Evolutionary conservation across 2,329 filamentous ascomycete genomes (phyloP).

Genomic region (Plectosphaerella plurivora): DNA sequence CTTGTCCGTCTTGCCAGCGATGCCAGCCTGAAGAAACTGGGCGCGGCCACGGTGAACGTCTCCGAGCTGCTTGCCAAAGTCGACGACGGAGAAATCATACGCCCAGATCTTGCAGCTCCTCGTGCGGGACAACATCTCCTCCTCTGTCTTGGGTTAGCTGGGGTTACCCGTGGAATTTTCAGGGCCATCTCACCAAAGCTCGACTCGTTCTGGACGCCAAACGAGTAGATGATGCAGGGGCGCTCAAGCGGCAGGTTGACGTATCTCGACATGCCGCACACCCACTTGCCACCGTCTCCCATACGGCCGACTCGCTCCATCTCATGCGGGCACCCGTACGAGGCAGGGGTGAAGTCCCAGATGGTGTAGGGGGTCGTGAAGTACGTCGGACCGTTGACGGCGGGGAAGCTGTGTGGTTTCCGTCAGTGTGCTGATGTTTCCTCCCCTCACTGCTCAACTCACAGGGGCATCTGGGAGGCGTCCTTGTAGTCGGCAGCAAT

Average conservation of each 20-base stretch:
- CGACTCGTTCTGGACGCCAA: conserved; percentile 30
- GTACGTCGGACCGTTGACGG: conserved; percentile 10
- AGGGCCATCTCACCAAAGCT: conserved; percentile 21
- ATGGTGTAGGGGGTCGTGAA: conserved; percentile 24
- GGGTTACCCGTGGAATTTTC: no score
- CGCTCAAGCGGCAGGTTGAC: conserved; percentile 16
- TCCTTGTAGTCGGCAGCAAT: conserved; percentile 15
- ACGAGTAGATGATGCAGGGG: conserved; percentile 30
- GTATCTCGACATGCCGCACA: conserved; percentile 34
- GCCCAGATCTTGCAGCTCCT: conserved; percentile 29
- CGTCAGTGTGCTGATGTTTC: not conserved
- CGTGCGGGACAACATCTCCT: conserved; percentile 29
- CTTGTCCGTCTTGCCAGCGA: conserved; percentile 20
- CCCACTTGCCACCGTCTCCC: conserved; percentile 38
- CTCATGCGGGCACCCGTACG: conserved; percentile 34
- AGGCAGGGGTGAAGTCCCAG: conserved; percentile 34
- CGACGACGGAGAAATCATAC: conserved; percentile 30
- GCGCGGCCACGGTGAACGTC: conserved; percentile 16
- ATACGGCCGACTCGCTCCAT: conserved; percentile 31
- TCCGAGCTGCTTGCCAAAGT: conserved; percentile 23
- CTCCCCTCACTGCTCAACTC: not conserved
- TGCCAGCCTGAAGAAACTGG: conserved; percentile 26
- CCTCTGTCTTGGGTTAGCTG: conserved; percentile 16
- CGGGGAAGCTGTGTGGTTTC: conserved; percentile 14
- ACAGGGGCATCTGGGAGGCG: conserved; percentile 17